phyloP scores from a whole-genome alignment of 169 alveolate species.

The Plasmodium relictum region DNA sequence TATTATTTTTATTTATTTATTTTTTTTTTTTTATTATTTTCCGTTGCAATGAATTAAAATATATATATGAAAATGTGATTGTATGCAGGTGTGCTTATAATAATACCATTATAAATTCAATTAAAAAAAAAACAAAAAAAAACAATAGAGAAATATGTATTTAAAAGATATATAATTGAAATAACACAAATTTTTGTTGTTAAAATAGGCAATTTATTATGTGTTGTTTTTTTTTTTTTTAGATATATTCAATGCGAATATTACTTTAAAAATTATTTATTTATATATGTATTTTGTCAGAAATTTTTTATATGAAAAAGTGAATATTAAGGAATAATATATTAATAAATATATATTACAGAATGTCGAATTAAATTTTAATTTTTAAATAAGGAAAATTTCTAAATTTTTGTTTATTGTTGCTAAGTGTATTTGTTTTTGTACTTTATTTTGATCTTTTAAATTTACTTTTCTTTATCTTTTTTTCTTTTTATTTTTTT shows the following conservation, averaged over 20 bases:
- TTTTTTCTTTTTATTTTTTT: slow-evolving; percentile 12
- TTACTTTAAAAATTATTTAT: background rate
- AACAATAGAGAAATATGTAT: background rate
- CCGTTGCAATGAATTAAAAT: slow-evolving; percentile 1
- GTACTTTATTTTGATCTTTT: slow-evolving; percentile 5
- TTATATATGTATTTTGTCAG: background rate
- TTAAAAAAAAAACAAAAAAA: background rate
- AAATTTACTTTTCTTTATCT: background rate
- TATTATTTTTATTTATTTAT: background rate
- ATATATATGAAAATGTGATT: background rate
- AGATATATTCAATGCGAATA: background rate
- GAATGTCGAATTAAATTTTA: slow-evolving; percentile 33
- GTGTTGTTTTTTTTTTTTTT: background rate
- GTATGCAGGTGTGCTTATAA: background rate
- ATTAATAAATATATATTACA: slow-evolving; percentile 4
- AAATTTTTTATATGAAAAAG: background rate
- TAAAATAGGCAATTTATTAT: background rate
- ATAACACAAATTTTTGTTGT: slow-evolving; percentile 4
- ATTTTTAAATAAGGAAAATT: slow-evolving; percentile 6
- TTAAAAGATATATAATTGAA: background rate
- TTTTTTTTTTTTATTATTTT: background rate
- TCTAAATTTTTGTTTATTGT: background rate
- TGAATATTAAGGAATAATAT: background rate
- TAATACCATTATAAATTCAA: background rate
- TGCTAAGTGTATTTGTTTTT: slow-evolving; percentile 11